Base-by-base conservation (phyloP, 345 rosid species). In the Dimocarpus longan region DNA sequence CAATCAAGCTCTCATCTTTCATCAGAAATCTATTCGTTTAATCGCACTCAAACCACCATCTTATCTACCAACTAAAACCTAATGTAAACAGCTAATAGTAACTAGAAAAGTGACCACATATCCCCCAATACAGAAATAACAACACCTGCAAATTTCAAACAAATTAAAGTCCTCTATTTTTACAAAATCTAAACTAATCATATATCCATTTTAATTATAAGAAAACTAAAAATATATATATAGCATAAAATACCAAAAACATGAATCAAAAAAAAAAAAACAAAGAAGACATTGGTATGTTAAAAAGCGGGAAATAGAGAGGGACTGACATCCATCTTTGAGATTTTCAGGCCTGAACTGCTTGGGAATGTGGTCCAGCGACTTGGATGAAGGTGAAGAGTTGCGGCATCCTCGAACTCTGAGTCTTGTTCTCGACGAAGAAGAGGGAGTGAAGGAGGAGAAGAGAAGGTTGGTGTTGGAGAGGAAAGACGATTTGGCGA, bases 281-380 rank as follows among this genome's bases (percentile, higher is more conserved):
- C 28, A 26, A 70, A 44, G 15, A 79, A 26, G 71, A 46, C 48
- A 77, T 15, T 75, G 65, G 59, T 22, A 39, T 22, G 18, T 7
- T 19, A 3, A 48, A 10, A 62, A 64, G 22, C 18, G 21, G 40
- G 13, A 43, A n/a, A 68, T 10, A 24, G 44, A 9, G 60, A 71
- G 37, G 54, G n/a, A 86, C 89, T 78, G 39, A 93, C 99, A 76
- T 87, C 93, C 97, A 77, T 90, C 96, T 80, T 86, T 84, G 82
- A 95, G 92, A 74, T 95, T 93, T 63, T 92, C 88, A 76, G 87
- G 80, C 60, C 93, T 86, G 86, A 95, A 95, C 73, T 88, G 95
- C 81, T 89, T 90, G 50, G 99, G 99, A 52, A 95, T 91, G 69
- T 87, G 90, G 80, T 90, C 89, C 66, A 84, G 52, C 77, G 88